Percentiles rank a stretch among this genome's conserved stretches.
phyloP scores from a whole-genome alignment of 148 eudicot species.

The Tetragonia tetragonoides region DNA sequence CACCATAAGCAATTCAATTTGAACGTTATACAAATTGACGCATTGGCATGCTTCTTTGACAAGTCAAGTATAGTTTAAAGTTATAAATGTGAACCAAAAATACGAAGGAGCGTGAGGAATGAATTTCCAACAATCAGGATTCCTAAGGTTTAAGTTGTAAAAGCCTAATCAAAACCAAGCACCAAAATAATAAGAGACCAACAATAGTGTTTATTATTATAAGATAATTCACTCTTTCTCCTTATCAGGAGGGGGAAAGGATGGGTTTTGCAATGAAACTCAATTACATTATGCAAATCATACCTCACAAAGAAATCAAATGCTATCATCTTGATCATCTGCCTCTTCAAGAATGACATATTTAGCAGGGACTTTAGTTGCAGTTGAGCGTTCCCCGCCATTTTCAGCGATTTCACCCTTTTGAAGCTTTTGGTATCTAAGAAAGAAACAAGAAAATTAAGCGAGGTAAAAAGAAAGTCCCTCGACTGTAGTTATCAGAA shows the following conservation, averaged over 20 bases:
- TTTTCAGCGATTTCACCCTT: constrained; percentile 41
- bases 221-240: not conserved
- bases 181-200: not conserved
- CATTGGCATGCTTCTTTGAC: not conserved
- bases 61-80: not conserved
- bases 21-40: not conserved
- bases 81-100: not conserved
- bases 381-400: constrained; percentile 27
- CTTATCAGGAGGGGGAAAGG: not conserved
- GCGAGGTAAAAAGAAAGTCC: not conserved
- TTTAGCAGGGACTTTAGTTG: constrained; percentile 47
- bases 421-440: constrained; percentile 76
- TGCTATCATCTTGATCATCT: constrained; percentile 59
- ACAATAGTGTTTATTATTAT: not conserved
- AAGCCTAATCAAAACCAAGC: not conserved
- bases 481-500: not conserved
- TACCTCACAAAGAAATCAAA: constrained; percentile 33
- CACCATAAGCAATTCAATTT: not conserved
- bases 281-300: not conserved
- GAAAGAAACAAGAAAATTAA: constrained; percentile 1
- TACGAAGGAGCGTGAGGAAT: not conserved
- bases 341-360: constrained; percentile 90
- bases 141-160: not conserved
- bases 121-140: not conserved
- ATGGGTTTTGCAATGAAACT: not conserved